Conservation (phyloP, 83 land plant genomes). For the Picea abies region DNA sequence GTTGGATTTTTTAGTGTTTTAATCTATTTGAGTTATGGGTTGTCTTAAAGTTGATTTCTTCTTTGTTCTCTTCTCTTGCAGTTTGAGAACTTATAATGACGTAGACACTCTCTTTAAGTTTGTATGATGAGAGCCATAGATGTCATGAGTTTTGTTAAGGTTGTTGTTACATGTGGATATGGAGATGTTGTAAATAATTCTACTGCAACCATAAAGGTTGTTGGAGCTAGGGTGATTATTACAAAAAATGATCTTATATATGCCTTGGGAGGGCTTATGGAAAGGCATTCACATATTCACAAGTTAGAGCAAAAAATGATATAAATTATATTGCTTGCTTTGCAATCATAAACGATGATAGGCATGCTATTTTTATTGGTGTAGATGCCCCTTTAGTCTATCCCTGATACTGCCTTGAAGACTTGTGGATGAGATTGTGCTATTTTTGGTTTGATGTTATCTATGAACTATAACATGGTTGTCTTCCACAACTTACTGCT, state of each 20-base stretch:
- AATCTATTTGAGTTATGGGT: background rate
- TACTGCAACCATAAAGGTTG: constrained; percentile 67
- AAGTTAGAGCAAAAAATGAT: no score
- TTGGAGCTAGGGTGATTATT: constrained; percentile 78
- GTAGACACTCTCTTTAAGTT: constrained; percentile 74
- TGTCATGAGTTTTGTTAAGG: constrained; percentile 80
- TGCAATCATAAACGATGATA: no score
- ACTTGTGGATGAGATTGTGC: no score
- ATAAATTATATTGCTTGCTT: no score
- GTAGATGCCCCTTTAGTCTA: no score
- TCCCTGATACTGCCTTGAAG: no score
- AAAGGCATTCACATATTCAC: no score
- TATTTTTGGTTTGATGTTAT: no score
- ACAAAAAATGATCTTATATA: constrained; percentile 87
- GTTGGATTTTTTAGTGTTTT: no score
- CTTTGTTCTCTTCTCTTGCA: background rate
- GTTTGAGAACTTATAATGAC: constrained; percentile 54
- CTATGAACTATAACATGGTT: no score
- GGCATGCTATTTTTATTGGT: no score
- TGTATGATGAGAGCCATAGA: constrained; percentile 79
- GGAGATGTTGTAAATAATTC: constrained; percentile 89
- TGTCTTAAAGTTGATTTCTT: background rate
- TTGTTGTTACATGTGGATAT: constrained; percentile 69
- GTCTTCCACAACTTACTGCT: no score
- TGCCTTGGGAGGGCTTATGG: constrained; percentile 21